Percentiles rank a stretch among this genome's conserved stretches.
Conservation (phyloP, 306 rosid genomes). For the Acacia crassicarpa region DNA sequence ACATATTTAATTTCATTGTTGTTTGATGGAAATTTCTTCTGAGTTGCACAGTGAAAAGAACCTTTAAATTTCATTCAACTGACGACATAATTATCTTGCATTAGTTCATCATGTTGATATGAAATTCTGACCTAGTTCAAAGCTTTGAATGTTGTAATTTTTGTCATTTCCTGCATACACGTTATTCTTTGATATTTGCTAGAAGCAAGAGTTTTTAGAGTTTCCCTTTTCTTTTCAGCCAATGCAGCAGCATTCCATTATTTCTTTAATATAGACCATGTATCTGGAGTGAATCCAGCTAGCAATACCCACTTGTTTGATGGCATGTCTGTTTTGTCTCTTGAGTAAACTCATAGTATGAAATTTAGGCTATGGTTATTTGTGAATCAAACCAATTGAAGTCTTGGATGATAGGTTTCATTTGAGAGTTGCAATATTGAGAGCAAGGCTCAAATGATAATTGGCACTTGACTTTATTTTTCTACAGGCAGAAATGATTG, state of each 20-base stretch:
- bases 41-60: neutral
- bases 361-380: neutral
- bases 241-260: neutral
- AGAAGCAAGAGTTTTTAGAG: neutral
- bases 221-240: neutral
- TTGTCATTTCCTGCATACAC: neutral
- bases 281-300: neutral
- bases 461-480: neutral
- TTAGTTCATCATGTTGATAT: neutral
- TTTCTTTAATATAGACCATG: neutral
- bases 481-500: constrained; percentile 58
- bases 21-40: neutral
- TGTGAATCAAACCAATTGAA: neutral
- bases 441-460: neutral
- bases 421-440: neutral
- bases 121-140: neutral
- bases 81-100: neutral
- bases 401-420: neutral
- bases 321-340: neutral
- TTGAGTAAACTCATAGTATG: neutral
- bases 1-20: neutral
- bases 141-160: neutral
- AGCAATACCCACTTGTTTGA: neutral
- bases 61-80: neutral
- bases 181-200: neutral